These are phyloP conservation scores for Trichoderma afroharzianum DNA, from an alignment of 2,329 filamentous ascomycete genomes.

Conservation along the genomic window DNA sequence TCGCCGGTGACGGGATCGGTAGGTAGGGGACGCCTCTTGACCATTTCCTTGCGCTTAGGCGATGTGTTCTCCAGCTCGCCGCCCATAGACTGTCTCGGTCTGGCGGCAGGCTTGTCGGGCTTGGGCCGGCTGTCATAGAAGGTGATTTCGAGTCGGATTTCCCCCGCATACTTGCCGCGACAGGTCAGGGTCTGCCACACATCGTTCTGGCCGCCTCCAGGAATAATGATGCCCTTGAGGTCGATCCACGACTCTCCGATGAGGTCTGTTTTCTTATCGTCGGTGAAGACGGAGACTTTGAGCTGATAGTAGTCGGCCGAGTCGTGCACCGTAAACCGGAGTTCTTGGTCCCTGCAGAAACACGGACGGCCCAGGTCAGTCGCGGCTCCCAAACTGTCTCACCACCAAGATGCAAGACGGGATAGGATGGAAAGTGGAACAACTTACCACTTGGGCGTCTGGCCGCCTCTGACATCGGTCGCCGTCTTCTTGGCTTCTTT, in stretches of 20 bases:
- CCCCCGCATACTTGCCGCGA: slow-evolving; percentile 92
- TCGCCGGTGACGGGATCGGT: slow-evolving; percentile 67
- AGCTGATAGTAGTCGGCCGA: slow-evolving; percentile 94
- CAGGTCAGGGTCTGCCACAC: slow-evolving; percentile 85
- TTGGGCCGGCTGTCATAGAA: slow-evolving; percentile 90
- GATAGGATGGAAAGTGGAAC: not conserved
- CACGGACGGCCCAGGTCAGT: not conserved
- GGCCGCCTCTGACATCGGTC: slow-evolving; percentile 88
- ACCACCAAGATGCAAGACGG: not conserved
- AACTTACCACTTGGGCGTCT: slow-evolving; percentile 86
- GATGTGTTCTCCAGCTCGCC: slow-evolving; percentile 36
- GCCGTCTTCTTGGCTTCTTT: slow-evolving; percentile 98
- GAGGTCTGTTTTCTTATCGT: slow-evolving; percentile 95
- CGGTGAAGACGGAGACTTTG: slow-evolving; percentile 95
- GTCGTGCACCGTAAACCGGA: slow-evolving; percentile 93
- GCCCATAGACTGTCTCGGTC: slow-evolving; percentile 43
- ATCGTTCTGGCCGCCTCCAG: slow-evolving; percentile 89
- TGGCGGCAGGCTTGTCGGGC: slow-evolving; percentile 63
- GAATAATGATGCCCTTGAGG: slow-evolving; percentile 73
- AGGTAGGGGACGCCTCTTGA: slow-evolving; percentile 82
- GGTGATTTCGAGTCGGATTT: slow-evolving; percentile 91
- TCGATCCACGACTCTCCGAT: slow-evolving; percentile 94
- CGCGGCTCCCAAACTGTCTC: not conserved
- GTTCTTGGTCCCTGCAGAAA: slow-evolving; percentile 80
- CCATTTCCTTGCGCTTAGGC: slow-evolving; percentile 52